A percentile compares a stretch with the other conserved stretches of the same genome.
Evolutionary conservation across 441 rosid species (phyloP).

Genomic region (Mallotus repandus): DNA sequence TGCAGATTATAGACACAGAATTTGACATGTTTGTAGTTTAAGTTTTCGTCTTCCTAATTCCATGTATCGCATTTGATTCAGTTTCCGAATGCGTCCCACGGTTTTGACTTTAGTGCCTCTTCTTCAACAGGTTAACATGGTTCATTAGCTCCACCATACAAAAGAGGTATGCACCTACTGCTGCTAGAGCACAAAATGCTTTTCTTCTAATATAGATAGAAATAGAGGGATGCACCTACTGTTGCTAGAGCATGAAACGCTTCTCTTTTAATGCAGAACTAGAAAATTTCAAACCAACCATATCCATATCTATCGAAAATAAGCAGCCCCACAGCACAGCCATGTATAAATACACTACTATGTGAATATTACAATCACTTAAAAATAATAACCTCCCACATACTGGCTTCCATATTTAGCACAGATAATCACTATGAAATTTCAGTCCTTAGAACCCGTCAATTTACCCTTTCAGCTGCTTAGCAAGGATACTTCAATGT

Average conservation of each 20-base stretch:
- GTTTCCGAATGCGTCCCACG: not conserved
- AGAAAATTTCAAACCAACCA: not conserved
- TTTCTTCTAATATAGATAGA: not conserved
- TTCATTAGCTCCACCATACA: conserved; percentile 7
- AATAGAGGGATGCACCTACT: not conserved
- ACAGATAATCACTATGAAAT: no score
- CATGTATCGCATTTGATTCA: not conserved
- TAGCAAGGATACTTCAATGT: no score
- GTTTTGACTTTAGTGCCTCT: not conserved
- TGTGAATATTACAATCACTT: not conserved
- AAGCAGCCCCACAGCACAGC: not conserved
- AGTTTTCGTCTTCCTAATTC: not conserved
- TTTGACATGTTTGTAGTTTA: no score
- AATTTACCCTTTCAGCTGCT: no score
- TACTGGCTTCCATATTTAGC: not conserved
- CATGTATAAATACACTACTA: not conserved
- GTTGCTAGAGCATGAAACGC: not conserved
- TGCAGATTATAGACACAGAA: not conserved
- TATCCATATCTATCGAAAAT: not conserved
- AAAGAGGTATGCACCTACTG: not conserved
- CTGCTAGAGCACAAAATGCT: not conserved
- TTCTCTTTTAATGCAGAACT: not conserved
- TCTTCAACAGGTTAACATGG: not conserved
- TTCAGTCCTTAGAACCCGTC: no score
- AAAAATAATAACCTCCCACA: not conserved